Percentiles rank a stretch among this genome's conserved stretches.
These are phyloP conservation scores for Graphium sp. DNA, from an alignment of 2,329 filamentous ascomycete species.

Conservation along the genomic window DNA sequence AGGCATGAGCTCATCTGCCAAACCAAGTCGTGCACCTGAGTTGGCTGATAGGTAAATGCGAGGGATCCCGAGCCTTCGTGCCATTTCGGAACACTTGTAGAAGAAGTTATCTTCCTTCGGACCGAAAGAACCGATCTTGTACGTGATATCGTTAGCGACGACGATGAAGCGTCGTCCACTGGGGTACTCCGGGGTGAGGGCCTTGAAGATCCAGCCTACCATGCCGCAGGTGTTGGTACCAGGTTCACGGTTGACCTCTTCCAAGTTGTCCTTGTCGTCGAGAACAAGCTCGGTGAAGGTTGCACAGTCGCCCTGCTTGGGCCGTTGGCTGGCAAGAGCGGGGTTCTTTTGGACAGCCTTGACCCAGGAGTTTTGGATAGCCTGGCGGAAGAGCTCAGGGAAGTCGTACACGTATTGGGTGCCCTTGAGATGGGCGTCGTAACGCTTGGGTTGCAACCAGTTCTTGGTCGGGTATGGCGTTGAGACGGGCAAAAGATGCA, in stretches of 20 bases:
- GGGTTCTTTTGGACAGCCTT: conserved; percentile 60
- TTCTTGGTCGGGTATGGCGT: conserved; percentile 97
- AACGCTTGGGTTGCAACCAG: conserved; percentile 94
- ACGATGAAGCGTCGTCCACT: conserved; percentile 84
- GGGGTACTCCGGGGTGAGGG: conserved; percentile 90
- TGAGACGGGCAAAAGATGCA: conserved; percentile 82
- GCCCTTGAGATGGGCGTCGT: conserved; percentile 98
- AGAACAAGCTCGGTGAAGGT: conserved; percentile 89
- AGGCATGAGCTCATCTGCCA: conserved; percentile 92
- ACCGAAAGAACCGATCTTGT: conserved; percentile 95
- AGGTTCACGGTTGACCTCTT: conserved; percentile 86
- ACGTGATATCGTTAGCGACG: conserved; percentile 97
- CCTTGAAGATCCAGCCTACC: conserved; percentile 95
- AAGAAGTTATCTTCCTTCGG: conserved; percentile 97
- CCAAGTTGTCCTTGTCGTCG: conserved; percentile 80
- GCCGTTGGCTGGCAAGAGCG: conserved; percentile 62
- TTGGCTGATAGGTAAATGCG: conserved; percentile 97
- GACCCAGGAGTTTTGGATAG: conserved; percentile 88
- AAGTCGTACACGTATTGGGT: conserved; percentile 99
- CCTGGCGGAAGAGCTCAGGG: conserved; percentile 96
- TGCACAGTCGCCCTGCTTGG: conserved; percentile 75
- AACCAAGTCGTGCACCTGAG: conserved; percentile 91
- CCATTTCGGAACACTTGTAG: conserved; percentile 95
- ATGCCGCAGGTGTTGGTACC: conserved; percentile 94
- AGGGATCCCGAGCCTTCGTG: conserved; percentile 84